Evolutionary conservation across 306 rosid species (phyloP), one percentile per base, ranked within the genome.

Genomic region (Corylus heterophylla): DNA sequence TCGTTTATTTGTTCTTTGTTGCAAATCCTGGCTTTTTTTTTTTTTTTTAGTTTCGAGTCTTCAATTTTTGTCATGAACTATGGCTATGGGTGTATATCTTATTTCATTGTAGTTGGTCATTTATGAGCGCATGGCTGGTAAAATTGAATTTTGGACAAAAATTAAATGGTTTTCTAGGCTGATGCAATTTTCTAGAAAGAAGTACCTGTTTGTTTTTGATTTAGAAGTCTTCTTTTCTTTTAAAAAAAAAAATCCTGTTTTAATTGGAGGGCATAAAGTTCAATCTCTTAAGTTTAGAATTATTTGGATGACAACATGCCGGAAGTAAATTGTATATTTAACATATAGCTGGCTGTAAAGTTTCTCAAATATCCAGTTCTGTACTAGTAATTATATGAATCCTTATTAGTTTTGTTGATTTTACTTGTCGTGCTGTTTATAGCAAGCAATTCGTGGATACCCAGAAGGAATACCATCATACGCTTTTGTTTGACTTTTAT

Each of bases 121-220:
- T 76, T 73, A 35, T 14, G 79, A 47, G 29, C 63, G 71, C 85
- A 73, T 74, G 81, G 78, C 71, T 73, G 25, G 55, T 61, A 29
- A 69, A 69, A 50, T 20, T 64, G 16, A 37, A 10, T 17, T 13
- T 25, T 71, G 11, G 52, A 56, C 12, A 3, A 14, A 73, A 76
- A 73, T 10, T 52, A 76, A 69, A 68, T 68, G 75, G 55, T 74
- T 81, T 79, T 58, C n/a, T 70, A 74, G 70, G 69, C 67, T 58
- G 59, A 29, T 52, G 12, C 73, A 73, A 18, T 16, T 72, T 22
- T 13, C 4, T 6, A 45, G 31, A 22, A 54, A 4, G 61, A 69
- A 68, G 11, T 29, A 31, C 17, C 61, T 71, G 9, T 69, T 63
- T 51, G 17, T 22, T 12, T 47, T 25, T 70, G 74, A 50, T 8